phyloP scores from a whole-genome alignment of 148 eudicot genomes.

The Cornus florida region DNA sequence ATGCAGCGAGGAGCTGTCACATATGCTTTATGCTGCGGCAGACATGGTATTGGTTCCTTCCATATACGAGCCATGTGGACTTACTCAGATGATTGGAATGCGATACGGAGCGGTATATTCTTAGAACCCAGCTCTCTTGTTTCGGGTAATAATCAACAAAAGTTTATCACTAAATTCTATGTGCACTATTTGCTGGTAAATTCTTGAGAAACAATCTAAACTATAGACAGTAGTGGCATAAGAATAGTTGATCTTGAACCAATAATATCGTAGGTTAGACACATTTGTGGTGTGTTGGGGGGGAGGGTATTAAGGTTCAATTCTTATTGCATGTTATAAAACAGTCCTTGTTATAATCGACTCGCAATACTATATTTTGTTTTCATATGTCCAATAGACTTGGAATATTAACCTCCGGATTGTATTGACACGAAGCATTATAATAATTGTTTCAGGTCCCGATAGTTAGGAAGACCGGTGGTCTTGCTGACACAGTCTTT shows the following conservation, averaged over 20 bases:
- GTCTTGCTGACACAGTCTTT: slow-evolving; percentile 92
- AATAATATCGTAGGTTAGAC: not conserved
- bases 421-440: not conserved
- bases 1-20: slow-evolving; percentile 83
- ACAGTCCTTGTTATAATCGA: not conserved
- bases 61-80: slow-evolving; percentile 90
- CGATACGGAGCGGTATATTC: slow-evolving; percentile 78
- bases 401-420: not conserved
- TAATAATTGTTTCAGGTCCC: slow-evolving; percentile 53
- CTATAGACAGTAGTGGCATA: not conserved
- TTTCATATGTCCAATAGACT: not conserved
- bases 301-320: not conserved
- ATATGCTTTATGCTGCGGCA: slow-evolving; percentile 92
- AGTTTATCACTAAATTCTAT: not conserved
- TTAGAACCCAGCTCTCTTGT: not conserved
- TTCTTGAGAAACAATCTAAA: not conserved
- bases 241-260: slow-evolving; percentile 3
- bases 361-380: not conserved
- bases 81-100: slow-evolving; percentile 93
- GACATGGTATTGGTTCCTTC: slow-evolving; percentile 90
- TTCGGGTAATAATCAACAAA: not conserved
- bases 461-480: slow-evolving; percentile 81
- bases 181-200: not conserved
- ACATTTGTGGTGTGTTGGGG: too few species aligned
- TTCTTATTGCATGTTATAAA: not conserved